phyloP scores from a whole-genome alignment of 2,329 filamentous ascomycete genomes.

The Phoma herbarum region DNA sequence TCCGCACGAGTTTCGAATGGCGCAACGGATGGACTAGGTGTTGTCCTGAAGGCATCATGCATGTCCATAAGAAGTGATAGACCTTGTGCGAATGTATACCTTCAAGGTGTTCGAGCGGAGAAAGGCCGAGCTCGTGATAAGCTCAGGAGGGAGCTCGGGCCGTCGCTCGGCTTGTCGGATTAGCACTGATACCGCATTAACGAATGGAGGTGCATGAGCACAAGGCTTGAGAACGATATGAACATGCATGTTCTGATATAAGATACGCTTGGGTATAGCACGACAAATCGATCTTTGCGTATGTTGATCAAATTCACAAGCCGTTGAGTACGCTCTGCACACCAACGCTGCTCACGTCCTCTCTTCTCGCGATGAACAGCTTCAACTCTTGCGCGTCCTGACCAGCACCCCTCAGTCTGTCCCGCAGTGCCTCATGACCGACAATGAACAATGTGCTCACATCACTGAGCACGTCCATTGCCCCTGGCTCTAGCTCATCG shows the following conservation, averaged over 20 bases:
- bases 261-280: not conserved
- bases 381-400: slow-evolving; percentile 69
- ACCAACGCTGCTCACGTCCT: slow-evolving; percentile 81
- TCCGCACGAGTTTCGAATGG: not conserved
- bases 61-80: not conserved
- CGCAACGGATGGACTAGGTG: not conserved
- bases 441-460: slow-evolving; percentile 97
- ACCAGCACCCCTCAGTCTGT: slow-evolving; percentile 57
- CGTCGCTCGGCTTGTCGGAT: slow-evolving; percentile 19
- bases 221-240: too few species aligned
- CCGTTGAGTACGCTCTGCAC: slow-evolving; percentile 82
- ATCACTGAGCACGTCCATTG: slow-evolving; percentile 87
- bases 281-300: not conserved
- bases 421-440: slow-evolving; percentile 65
- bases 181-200: slow-evolving; percentile 3
- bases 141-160: slow-evolving; percentile 5
- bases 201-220: not conserved
- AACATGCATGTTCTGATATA: not conserved
- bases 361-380: slow-evolving; percentile 83
- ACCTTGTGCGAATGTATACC: not conserved
- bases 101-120: not conserved
- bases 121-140: slow-evolving; percentile 4
- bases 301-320: slow-evolving; percentile 18
- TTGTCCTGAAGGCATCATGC: not conserved
- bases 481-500: slow-evolving; percentile 60